Conservation (phyloP, 768 basidiomycete genomes). For the Lenzites betulinus region DNA sequence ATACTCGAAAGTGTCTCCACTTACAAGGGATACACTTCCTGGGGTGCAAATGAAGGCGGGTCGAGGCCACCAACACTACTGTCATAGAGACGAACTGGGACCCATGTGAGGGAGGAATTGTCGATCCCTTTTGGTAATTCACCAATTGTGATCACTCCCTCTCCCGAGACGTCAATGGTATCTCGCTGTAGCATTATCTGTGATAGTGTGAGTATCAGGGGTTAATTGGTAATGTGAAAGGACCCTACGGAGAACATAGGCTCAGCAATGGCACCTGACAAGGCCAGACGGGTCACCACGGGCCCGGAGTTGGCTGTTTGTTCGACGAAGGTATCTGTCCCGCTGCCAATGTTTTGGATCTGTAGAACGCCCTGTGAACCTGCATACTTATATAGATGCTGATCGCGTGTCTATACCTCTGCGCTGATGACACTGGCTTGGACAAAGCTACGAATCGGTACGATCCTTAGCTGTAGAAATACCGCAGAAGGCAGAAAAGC, state of each 20-base stretch:
- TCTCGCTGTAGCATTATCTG: slow-evolving; percentile 70
- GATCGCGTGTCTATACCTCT: slow-evolving; percentile 24
- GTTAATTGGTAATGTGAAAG: not conserved
- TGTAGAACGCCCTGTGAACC: too few species aligned
- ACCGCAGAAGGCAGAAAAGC: not conserved
- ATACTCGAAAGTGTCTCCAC: not conserved
- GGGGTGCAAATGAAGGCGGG: slow-evolving; percentile 56
- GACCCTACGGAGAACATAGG: slow-evolving; percentile 39
- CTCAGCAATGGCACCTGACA: slow-evolving; percentile 45
- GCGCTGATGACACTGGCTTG: slow-evolving; percentile 27
- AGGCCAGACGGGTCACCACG: slow-evolving; percentile 36
- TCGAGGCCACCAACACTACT: slow-evolving; percentile 54
- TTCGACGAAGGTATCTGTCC: slow-evolving; percentile 29
- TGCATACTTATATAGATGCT: too few species aligned
- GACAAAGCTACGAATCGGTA: slow-evolving; percentile 22
- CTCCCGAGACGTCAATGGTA: slow-evolving; percentile 64
- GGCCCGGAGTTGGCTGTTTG: slow-evolving; percentile 34
- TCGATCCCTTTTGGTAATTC: slow-evolving; percentile 56
- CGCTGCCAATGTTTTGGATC: slow-evolving; percentile 22
- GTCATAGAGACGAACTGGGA: slow-evolving; percentile 58
- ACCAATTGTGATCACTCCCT: slow-evolving; percentile 69
- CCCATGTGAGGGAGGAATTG: slow-evolving; percentile 64
- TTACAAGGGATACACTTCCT: slow-evolving; percentile 53
- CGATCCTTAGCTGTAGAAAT: not conserved
- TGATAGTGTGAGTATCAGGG: not conserved